Conservation (phyloP, 169 alveolate species). For the Plasmodium chabaudi region DNA sequence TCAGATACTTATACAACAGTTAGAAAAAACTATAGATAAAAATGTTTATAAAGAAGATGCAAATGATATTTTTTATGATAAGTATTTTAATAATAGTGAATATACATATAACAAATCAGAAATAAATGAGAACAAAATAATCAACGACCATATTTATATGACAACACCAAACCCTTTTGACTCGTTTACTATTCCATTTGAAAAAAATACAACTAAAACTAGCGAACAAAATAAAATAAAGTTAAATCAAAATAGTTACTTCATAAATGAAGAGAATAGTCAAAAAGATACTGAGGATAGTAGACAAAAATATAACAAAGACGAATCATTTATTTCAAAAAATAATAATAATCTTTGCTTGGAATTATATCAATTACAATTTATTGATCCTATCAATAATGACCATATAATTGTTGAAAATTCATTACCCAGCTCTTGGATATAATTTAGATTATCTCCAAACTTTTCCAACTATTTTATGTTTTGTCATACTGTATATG, state of each 20-base stretch:
- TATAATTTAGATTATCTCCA: conserved; percentile 21
- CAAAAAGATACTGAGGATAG: neutral
- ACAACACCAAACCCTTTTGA: neutral
- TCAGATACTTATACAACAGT: conserved; percentile 1
- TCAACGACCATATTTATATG: neutral
- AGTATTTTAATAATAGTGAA: neutral
- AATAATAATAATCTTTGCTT: conserved; percentile 36
- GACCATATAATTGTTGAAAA: conserved; percentile 64
- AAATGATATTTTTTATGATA: neutral
- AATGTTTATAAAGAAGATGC: neutral
- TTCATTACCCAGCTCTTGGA: conserved; percentile 62
- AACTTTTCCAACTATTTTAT: neutral
- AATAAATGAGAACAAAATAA: neutral
- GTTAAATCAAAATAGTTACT: conserved; percentile 17
- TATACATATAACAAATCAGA: neutral
- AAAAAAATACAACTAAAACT: neutral
- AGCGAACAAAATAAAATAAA: neutral
- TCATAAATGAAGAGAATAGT: conserved; percentile 15
- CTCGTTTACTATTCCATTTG: conserved; percentile 58
- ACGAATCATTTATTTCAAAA: neutral
- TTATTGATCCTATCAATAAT: conserved; percentile 51
- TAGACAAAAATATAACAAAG: neutral
- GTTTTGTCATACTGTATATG: neutral
- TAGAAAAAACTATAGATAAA: neutral
- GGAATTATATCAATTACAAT: conserved; percentile 65